Conservation (phyloP, 176 grass and related monocot species). For the Oryza coarctata region DNA sequence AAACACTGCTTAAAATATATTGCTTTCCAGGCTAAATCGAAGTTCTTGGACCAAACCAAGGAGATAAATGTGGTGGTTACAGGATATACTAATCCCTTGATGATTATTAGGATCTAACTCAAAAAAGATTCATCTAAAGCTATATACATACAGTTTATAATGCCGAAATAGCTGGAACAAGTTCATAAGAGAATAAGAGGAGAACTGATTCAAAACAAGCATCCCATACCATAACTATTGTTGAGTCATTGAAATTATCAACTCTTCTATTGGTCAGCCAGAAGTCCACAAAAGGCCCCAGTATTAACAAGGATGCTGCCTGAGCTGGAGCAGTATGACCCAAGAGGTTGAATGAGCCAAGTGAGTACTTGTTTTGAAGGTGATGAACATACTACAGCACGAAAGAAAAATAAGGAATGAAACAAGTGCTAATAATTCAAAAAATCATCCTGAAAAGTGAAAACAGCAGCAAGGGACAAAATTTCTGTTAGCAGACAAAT, state of each 20-base stretch:
- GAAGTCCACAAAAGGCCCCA: constrained; percentile 57
- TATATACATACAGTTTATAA: neutral
- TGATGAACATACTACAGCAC: constrained; percentile 57
- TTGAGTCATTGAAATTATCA: constrained; percentile 44
- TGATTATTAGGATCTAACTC: neutral
- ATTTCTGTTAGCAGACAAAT: neutral
- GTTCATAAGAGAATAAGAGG: neutral
- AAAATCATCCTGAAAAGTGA: neutral
- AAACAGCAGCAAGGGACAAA: neutral
- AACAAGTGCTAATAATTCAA: neutral
- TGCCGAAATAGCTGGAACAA: neutral
- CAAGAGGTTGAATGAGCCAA: constrained; percentile 61
- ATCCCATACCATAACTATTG: constrained; percentile 29
- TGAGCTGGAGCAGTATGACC: constrained; percentile 65
- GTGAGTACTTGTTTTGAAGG: constrained; percentile 63
- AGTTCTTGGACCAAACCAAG: neutral
- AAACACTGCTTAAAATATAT: neutral
- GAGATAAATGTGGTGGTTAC: neutral
- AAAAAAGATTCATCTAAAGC: neutral
- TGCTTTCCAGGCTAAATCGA: neutral
- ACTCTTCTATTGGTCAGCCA: constrained; percentile 56
- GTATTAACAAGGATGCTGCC: constrained; percentile 47
- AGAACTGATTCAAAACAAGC: neutral
- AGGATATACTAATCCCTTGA: neutral
- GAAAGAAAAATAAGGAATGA: neutral